Evolutionary conservation across 352 stramenopile genomes (phyloP).

Genomic region (Poterioochromonas sp.): DNA sequence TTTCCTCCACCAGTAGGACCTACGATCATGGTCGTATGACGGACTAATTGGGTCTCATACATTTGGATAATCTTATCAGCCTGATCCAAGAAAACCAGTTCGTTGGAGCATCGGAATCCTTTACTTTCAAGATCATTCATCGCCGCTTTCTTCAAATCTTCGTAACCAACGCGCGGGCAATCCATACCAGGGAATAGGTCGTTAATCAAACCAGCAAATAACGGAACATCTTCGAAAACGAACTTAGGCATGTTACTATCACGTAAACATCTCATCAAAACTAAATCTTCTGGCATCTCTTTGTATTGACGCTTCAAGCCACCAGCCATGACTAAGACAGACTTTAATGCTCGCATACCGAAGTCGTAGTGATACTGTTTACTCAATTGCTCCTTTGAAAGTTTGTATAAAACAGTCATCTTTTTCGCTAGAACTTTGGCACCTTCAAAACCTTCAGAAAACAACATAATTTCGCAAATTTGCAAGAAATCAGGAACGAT

Average conservation of each 20-base stretch:
- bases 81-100: constrained; percentile 51
- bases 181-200: constrained; percentile 90
- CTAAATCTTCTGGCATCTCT: constrained; percentile 78
- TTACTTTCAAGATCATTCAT: constrained; percentile 78
- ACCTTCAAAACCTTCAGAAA: constrained; percentile 85
- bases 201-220: constrained; percentile 89
- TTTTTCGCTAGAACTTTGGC: constrained; percentile 86
- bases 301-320: constrained; percentile 89
- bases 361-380: constrained; percentile 93
- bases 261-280: constrained; percentile 87
- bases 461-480: constrained; percentile 97
- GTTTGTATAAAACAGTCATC: constrained; percentile 87
- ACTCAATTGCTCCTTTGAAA: constrained; percentile 84
- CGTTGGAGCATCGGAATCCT: constrained; percentile 63
- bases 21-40: constrained; percentile 96
- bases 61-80: constrained; percentile 86
- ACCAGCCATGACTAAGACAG: constrained; percentile 82
- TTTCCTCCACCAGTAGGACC: constrained; percentile 91
- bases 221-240: constrained; percentile 90
- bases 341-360: constrained; percentile 86
- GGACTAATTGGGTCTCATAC: constrained; percentile 93
- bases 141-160: constrained; percentile 77
- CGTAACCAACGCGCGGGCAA: constrained; percentile 80
- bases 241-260: constrained; percentile 98
- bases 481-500: constrained; percentile 92